phyloP scores from a whole-genome alignment of 805 yeast genomes.

The Metschnikowia reukaufii region DNA sequence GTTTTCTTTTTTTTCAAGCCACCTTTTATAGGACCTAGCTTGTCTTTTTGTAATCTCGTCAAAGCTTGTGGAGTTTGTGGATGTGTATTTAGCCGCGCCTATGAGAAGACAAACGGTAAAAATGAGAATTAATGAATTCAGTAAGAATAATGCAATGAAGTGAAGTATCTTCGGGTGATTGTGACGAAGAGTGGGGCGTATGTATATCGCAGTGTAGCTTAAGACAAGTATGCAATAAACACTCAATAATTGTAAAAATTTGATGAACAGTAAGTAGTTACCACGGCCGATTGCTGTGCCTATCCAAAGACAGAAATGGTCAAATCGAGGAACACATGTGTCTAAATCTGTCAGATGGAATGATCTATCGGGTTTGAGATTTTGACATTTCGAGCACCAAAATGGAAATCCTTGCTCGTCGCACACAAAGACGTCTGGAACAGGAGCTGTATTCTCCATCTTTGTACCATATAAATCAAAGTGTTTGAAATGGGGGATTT shows the following conservation, averaged over 20 bases:
- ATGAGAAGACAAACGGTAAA: slow-evolving; percentile 44
- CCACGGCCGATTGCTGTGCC: slow-evolving; percentile 69
- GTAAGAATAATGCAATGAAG: slow-evolving; percentile 46
- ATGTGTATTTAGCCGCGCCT: slow-evolving; percentile 47
- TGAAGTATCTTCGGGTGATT: slow-evolving; percentile 42
- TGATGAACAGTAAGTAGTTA: slow-evolving; percentile 62
- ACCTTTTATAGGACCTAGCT: slow-evolving; percentile 31
- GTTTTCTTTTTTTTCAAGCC: slow-evolving; percentile 16
- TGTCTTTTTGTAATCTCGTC: slow-evolving; percentile 49
- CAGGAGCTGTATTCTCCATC: slow-evolving; percentile 26
- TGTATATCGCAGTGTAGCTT: slow-evolving; percentile 24
- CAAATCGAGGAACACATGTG: slow-evolving; percentile 70
- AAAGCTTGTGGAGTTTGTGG: slow-evolving; percentile 53
- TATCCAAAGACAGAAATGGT: slow-evolving; percentile 81
- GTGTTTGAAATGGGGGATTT: slow-evolving; percentile 36
- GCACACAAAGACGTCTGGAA: slow-evolving; percentile 65
- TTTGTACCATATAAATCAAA: slow-evolving; percentile 27
- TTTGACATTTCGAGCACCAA: slow-evolving; percentile 70
- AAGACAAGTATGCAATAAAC: slow-evolving; percentile 33
- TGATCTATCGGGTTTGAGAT: slow-evolving; percentile 63
- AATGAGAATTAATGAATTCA: slow-evolving; percentile 45
- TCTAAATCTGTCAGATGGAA: slow-evolving; percentile 64
- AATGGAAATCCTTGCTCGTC: slow-evolving; percentile 72
- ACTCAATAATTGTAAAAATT: slow-evolving; percentile 44
- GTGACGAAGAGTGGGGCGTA: slow-evolving; percentile 23